Base-by-base conservation (phyloP, 169 alveolate genomes). In the Theileria annulata region DNA sequence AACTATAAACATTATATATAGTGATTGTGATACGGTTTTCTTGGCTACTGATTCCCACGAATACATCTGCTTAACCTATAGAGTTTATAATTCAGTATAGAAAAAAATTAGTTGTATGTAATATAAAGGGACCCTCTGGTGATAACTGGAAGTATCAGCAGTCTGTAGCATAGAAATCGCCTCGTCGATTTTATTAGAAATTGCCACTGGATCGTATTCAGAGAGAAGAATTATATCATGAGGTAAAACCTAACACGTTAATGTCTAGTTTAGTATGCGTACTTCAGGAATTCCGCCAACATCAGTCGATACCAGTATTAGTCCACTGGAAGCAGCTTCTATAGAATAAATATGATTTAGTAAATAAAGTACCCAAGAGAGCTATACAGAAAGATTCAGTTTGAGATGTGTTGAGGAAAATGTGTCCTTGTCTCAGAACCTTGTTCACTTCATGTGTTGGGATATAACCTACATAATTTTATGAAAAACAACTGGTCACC, bases 251-350 rank as follows among this genome's bases (percentile, higher is more conserved):
- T 70, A 49, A 12, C 3, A 6, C 1, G 0, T 21, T 19, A 28
- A 19, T 2, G 0, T 35, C 12, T 35, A 19, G 23, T 28, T 9
- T n/a, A 70, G 48, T 47, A 56, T 51, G 13, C 69, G 10, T 21
- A 91, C 96, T 71, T 98, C 99, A 0, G 98, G 97, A 0, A 97
- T 96, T 3, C 99, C 99, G 12, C 99, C 99, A 17, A 98, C 99
- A 84, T 96, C 92, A 23, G 99, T 97, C 1, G 99, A 92, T 8
- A 98, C 99, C 19, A 97, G 97, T 68, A 95, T 90, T 23, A 98
- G 88, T 6, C 99, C 99, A 59, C 99, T 96, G n/a, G 99, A 95
- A 17, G 99, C 99, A 23, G 99, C 99, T 87, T 98, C 99, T 23
- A 83, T 8, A 42, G 3, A 42, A 42, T 42, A 71, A 3, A 71